Evolutionary conservation across 139 green algal species (phyloP).

Genomic region (Chlamydomonas sphaeroides): DNA sequence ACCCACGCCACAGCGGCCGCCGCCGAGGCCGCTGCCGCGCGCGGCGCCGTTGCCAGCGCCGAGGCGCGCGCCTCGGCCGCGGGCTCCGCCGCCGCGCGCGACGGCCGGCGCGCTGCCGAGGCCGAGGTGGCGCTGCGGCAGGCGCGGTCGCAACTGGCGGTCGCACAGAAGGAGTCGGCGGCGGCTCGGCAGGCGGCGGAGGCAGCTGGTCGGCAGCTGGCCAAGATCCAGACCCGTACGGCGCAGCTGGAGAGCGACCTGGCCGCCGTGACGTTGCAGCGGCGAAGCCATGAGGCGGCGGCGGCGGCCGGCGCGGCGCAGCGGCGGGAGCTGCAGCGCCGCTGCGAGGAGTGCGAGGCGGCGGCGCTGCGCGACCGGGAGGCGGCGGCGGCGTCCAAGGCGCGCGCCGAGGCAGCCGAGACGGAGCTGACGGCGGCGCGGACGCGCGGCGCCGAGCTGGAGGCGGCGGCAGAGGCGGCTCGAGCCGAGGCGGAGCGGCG

Average conservation of each 20-base stretch:
- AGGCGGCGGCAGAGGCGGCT: constrained; percentile 15
- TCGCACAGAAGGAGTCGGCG: not conserved
- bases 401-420: not conserved
- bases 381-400: not conserved
- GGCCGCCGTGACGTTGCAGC: not conserved
- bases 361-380: not conserved
- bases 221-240: not conserved
- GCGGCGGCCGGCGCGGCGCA: not conserved
- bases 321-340: constrained; percentile 2
- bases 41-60: not conserved
- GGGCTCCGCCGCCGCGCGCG: not conserved
- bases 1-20: not conserved
- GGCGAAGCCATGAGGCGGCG: not conserved
- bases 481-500: not conserved
- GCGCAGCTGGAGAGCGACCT: constrained; percentile 14
- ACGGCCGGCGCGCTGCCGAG: not conserved
- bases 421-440: not conserved
- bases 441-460: not conserved
- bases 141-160: not conserved
- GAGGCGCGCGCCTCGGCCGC: not conserved
- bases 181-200: constrained; percentile 11
- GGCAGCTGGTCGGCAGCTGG: not conserved
- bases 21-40: not conserved
- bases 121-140: not conserved
- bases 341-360: not conserved